Percentiles rank a stretch among this genome's conserved stretches.
Evolutionary conservation across 768 basidiomycete species (phyloP).

Genomic region (Calocera viscosa): DNA sequence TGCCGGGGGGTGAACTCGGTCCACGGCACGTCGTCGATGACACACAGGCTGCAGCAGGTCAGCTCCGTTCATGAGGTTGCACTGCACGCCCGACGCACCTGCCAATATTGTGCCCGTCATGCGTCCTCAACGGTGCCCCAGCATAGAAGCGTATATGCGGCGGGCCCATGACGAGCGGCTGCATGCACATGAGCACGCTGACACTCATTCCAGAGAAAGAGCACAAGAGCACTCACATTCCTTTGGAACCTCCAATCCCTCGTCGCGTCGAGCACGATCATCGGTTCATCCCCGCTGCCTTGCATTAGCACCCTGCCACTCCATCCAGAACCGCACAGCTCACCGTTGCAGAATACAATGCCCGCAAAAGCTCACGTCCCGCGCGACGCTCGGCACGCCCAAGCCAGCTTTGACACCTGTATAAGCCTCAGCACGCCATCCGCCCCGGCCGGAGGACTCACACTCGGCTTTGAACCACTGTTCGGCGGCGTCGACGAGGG

Average conservation of each 20-base stretch:
- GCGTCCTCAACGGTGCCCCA: slow-evolving; percentile 76
- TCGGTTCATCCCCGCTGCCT: slow-evolving; percentile 53
- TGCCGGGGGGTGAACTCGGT: slow-evolving; percentile 80
- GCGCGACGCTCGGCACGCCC: slow-evolving; percentile 33
- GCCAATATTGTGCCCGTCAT: slow-evolving; percentile 84
- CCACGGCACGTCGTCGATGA: slow-evolving; percentile 72
- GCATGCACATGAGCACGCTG: neutral
- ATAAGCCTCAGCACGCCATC: neutral
- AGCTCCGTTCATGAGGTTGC: too few relatives aligned
- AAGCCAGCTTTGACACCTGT: slow-evolving; percentile 33
- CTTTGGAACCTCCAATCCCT: slow-evolving; percentile 80
- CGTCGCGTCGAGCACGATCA: slow-evolving; percentile 65
- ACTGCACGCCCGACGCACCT: slow-evolving; percentile 37
- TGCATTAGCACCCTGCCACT: neutral
- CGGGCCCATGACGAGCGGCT: slow-evolving; percentile 59
- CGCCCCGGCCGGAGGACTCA: slow-evolving; percentile 28
- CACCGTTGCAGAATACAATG: slow-evolving; percentile 74
- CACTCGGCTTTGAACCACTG: slow-evolving; percentile 92
- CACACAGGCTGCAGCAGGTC: slow-evolving; percentile 43
- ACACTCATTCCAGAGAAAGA: neutral
- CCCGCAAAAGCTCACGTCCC: slow-evolving; percentile 64
- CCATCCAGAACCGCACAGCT: slow-evolving; percentile 18
- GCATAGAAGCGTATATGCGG: slow-evolving; percentile 81
- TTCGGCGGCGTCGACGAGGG: slow-evolving; percentile 70
- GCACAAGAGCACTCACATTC: slow-evolving; percentile 42